These are phyloP conservation scores for Phlebopus sp. DNA, from an alignment of 1,284 basidiomycete species.

Conservation along the genomic window DNA sequence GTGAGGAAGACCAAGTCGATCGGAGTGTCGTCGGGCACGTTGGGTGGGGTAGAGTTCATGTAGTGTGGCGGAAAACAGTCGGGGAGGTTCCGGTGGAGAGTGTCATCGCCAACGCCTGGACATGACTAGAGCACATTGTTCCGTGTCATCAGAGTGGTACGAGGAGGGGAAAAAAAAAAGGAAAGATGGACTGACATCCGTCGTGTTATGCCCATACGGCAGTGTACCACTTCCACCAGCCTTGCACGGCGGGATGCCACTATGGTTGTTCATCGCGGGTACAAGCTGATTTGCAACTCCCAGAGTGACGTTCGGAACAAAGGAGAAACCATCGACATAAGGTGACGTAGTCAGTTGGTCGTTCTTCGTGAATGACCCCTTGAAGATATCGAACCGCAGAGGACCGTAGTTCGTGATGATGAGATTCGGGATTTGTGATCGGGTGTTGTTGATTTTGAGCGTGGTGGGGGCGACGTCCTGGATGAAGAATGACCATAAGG, in stretches of 20 bases:
- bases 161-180: not conserved
- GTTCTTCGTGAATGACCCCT: constrained; percentile 73
- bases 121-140: constrained; percentile 44
- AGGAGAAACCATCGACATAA: constrained; percentile 59
- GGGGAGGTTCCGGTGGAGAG: constrained; percentile 53
- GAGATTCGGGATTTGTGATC: constrained; percentile 56
- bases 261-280: constrained; percentile 48
- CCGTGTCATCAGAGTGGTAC: not conserved
- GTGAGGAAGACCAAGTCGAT: constrained; percentile 71
- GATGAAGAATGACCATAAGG: constrained; percentile 59
- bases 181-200: constrained; percentile 65
- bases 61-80: constrained; percentile 55
- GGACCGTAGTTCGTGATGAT: constrained; percentile 74
- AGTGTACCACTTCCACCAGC: constrained; percentile 46
- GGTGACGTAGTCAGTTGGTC: constrained; percentile 74
- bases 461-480: constrained; percentile 55
- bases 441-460: constrained; percentile 60
- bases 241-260: constrained; percentile 21
- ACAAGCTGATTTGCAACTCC: constrained; percentile 52
- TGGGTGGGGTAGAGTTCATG: constrained; percentile 52
- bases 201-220: constrained; percentile 62
- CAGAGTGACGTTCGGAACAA: constrained; percentile 50
- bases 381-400: constrained; percentile 71
- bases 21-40: constrained; percentile 44
- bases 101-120: constrained; percentile 72